Base-by-base conservation (phyloP, 1,284 basidiomycete species). In the Trichosporon faecale region DNA sequence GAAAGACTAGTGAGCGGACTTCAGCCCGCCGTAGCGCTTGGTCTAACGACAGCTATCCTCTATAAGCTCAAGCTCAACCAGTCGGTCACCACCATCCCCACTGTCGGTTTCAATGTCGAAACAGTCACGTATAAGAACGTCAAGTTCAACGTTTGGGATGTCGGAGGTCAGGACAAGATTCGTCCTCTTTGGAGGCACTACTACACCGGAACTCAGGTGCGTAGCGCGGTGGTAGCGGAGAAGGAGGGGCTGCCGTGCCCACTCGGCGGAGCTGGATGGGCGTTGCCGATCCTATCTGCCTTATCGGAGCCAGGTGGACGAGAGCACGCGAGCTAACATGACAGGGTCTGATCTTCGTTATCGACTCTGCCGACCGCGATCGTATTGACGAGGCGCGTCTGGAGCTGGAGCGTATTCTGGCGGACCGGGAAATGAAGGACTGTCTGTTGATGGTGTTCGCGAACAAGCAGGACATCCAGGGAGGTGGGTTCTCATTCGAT, bases 101-200 rank as follows among this genome's bases (percentile, higher is more conserved):
- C 88, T 40, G 94, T 88, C 75, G 95, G 71, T 69, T 98, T 98
- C 89, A 98, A 99, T 83, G 97, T 99, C 77, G 97, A 99, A 86
- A 99, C 97, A 12, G 97, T 99, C 75, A 97, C 95, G 75, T 99
- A 99, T 87, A 98, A 98, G 88, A 99, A 99, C 79, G 95, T 99
- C 81, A 97, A 96, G 82, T 99, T 99, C 88, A 99, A 97, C 79
- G 97, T 99, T 27, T 99, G 97, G 97, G 97, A 99, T 84, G 97
- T 99, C 70, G 97, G 97, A 83, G 97, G 95, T 46, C 95, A 98
- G 85, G 95, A 98, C 86, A 98, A 98, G 88, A 98, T 98, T 79
- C 88, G 97, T 74, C 97, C 97, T 64, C 87, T 99, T 68, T 99
- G 96, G 96, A 88, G 97, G 84, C 96, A 98, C 69, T 72, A 98